Percentiles rank a stretch among this genome's conserved stretches.
These are phyloP conservation scores for Hyphodiscus sp. DNA, from an alignment of 2,329 filamentous ascomycete genomes.

Conservation along the genomic window DNA sequence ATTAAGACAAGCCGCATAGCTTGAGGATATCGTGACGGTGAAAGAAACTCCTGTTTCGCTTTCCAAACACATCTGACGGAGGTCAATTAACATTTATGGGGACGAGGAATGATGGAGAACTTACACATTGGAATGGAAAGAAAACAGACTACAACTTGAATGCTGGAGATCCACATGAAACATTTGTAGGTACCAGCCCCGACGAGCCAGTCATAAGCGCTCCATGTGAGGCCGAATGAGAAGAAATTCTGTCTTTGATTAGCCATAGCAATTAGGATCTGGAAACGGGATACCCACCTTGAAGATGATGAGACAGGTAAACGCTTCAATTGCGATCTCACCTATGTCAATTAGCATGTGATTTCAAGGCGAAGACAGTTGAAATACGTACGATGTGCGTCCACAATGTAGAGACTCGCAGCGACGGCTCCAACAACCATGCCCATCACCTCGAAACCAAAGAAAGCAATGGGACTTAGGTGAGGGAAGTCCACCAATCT, in stretches of 20 bases:
- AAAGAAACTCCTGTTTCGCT: slow-evolving; percentile 69
- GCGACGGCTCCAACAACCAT: slow-evolving; percentile 91
- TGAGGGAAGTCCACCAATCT: slow-evolving; percentile 61
- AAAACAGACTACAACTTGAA: slow-evolving; percentile 72
- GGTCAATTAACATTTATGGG: neutral
- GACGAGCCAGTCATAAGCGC: slow-evolving; percentile 77
- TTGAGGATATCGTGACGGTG: slow-evolving; percentile 64
- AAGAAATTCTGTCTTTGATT: slow-evolving; percentile 60
- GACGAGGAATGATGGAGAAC: slow-evolving; percentile 31
- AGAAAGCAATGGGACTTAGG: slow-evolving; percentile 68
- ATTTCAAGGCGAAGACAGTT: slow-evolving; percentile 6
- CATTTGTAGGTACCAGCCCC: slow-evolving; percentile 50
- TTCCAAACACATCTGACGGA: slow-evolving; percentile 65
- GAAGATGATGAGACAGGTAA: slow-evolving; percentile 85
- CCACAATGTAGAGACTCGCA: slow-evolving; percentile 80
- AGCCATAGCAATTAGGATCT: too few relatives aligned
- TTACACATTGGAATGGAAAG: slow-evolving; percentile 73
- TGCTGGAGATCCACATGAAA: slow-evolving; percentile 66
- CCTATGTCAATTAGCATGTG: slow-evolving; percentile 37
- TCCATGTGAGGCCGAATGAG: slow-evolving; percentile 77
- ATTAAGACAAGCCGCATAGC: slow-evolving; percentile 5
- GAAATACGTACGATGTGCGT: slow-evolving; percentile 69
- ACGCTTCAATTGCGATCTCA: slow-evolving; percentile 77
- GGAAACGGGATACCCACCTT: slow-evolving; percentile 40
- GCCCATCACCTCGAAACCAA: slow-evolving; percentile 76